Base-by-base conservation (phyloP, 768 basidiomycete genomes). In the Russula ochroleuca region DNA sequence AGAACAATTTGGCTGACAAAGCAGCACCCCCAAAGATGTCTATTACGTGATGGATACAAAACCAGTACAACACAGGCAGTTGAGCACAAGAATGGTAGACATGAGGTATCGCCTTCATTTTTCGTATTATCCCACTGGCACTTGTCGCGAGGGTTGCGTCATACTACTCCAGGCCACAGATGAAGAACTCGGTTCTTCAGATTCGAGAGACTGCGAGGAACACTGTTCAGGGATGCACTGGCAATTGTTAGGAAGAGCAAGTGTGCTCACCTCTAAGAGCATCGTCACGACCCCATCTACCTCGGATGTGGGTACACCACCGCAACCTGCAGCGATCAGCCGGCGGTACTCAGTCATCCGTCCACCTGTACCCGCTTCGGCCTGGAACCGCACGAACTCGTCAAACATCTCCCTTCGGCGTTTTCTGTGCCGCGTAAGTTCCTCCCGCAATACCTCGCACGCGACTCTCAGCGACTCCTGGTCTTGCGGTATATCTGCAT, bases 241-340 rank as follows among this genome's bases (percentile, higher is more conserved):
- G 25, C 54, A 33, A 28, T 28, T 54, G 6, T 41, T 48, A 19
- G 35, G 65, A 57, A 41, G 19, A 68, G 61, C 21, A 47, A 49
- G 23, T 13, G 25, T 25, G 70, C 82, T 57, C 67, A 90, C 91
- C 83, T 96, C 92, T 19, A 94, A 79, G 47, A 98, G 76, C 80
- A 90, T 88, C 28, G 84, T 85, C 64, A 97, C 79, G 5, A 94
- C 87, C 64, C 84, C 83, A 70, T 98, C 95, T 41, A 98, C 90
- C 65, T 98, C 94, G n/a, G 84, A 79, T 2, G 89, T 85, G 3
- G 88, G 83, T 35, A 94, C 82, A 0, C 92, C 90, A 25, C 93
- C 93, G 76, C 92, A 96, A 0, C 92, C 94, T 17, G 92, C 87
- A 37, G 89, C 88, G 69, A 99, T 94, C 57, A 99, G 74, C 66